These are phyloP conservation scores for Chiua virens DNA, from an alignment of 768 basidiomycete genomes.

Conservation along the genomic window DNA sequence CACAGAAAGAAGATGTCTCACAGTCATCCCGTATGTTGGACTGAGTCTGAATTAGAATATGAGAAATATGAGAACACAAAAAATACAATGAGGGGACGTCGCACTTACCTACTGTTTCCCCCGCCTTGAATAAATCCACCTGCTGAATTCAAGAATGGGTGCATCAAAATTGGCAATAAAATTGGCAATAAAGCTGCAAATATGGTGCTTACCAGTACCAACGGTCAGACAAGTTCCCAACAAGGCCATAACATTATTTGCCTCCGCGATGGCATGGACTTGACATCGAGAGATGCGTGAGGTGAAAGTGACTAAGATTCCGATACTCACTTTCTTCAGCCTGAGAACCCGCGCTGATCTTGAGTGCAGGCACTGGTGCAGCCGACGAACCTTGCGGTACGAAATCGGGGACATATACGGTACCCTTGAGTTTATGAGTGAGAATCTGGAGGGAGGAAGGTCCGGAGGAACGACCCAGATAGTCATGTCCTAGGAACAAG, in stretches of 20 bases:
- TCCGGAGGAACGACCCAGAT: constrained; percentile 15
- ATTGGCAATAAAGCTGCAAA: not conserved
- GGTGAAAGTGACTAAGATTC: too few species aligned
- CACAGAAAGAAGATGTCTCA: not conserved
- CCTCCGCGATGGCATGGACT: constrained; percentile 15
- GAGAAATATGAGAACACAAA: not conserved
- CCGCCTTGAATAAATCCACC: constrained; percentile 51
- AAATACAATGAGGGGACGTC: too few species aligned
- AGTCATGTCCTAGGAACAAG: constrained; percentile 10
- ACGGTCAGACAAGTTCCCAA: constrained; percentile 20
- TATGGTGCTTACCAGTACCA: constrained; percentile 7
- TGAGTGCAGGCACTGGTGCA: constrained; percentile 8
- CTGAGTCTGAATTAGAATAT: not conserved
- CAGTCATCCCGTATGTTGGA: constrained; percentile 20
- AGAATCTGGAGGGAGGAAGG: constrained; percentile 19
- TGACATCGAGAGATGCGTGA: too few species aligned
- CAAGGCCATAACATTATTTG: constrained; percentile 11
- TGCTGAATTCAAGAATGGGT: not conserved
- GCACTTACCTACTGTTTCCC: constrained; percentile 38
- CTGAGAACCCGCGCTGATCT: constrained; percentile 15
- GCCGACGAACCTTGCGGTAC: constrained; percentile 18
- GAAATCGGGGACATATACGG: constrained; percentile 9
- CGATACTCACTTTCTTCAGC: constrained; percentile 8
- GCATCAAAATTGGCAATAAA: not conserved
- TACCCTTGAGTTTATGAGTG: constrained; percentile 11